Evolutionary conservation across 78 protist genomes (phyloP), one percentile per base, ranked within the genome.

Genomic region (Acrasis kona): DNA sequence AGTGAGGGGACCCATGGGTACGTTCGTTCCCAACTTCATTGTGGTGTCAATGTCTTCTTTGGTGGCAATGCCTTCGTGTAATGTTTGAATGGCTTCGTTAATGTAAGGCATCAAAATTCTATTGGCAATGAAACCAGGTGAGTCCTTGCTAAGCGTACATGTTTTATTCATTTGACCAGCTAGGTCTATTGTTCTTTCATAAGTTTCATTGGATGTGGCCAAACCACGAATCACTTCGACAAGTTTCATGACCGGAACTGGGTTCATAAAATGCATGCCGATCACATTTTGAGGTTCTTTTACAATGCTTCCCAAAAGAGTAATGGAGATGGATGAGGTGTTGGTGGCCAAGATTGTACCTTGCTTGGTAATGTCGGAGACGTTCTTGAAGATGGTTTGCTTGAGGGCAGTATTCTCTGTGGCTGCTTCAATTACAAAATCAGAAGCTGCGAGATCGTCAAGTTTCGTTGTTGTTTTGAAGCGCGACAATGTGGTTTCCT

Each of bases 201-300:
- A 67, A 7, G 91, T 86, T 2, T 2, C 79, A 5, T 81, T 66
- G 0, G 86, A 76, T 8, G 95, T 90, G n/a, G 36, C 74, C 5
- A 90, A 34, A 32, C 90, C 89, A 61, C 79, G 69, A 77, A 90
- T 87, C 57, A 90, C 39, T 74, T 90, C 95, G 31, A 90, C 91
- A 34, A 86, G 74, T 76, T 87, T 72, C 91, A 90, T 86, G 4
- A 90, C 86, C n/a, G 91, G 95, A 5, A 84, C 84, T 40, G 90
- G 91, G 58, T 83, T 86, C 89, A 89, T 65, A 61, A 87, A 90
- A 74, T 90, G 95, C 91, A 90, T 87, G 50, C 91, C 91, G 66
- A 90, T 81, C 36, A 90, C 95, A 19, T 77, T 83, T 35, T 90
- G 86, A n/a, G 94, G 91, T 2, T 41, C 6, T n/a, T 29, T 37